Base-by-base conservation (phyloP, 2,329 filamentous ascomycete genomes). In the Trichoderma sp. region DNA sequence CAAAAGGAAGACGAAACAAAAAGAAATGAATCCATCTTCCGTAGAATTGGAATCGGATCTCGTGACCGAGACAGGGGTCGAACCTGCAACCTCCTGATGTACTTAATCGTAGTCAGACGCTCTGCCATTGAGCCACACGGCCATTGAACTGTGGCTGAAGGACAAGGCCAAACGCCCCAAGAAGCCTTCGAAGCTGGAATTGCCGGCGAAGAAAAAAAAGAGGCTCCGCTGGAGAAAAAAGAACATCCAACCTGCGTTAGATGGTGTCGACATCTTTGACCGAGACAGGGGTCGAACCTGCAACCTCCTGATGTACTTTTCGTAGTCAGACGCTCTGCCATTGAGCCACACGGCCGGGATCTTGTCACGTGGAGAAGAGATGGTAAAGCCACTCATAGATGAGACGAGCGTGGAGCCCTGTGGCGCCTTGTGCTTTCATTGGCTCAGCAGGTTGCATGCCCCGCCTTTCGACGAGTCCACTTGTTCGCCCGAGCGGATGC, bases 321-420 rank as follows among this genome's bases (percentile, higher is more conserved):
- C 58, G 58, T 62, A 62, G 58, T 54, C 58, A 62, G 58, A 62
- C 58, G 58, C 58, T 62, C 58, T 62, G 58, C 58, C 58, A 61
- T 61, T 61, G 58, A 61, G 58, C 61, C 61, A 78, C 69, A 74
- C 69, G 68, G 69, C 69, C 75, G 44, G 59, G 64, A 56, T 65
- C 57, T 62, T 56, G 51, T 65, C 64, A 65, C 64, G 64, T 65
- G 56, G 44, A 19, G 26, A 12, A 24, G n/a, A 21, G 7, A 1
- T 12, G 56, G 26, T 60, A 65, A 65, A 43, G 47, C 21, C n/a
- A 7, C 17, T 21, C 47, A 60, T 52, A 45, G 50, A 34, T 6
- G 1, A 14, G 50, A 52, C 48, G 39, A 63, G 60, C 26, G 47
- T 39, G 52, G 56, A 58, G 41, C 7, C 30, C 6, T 2, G 17